Conservation (phyloP, 345 rosid genomes). For the Hevea brasiliensis region DNA sequence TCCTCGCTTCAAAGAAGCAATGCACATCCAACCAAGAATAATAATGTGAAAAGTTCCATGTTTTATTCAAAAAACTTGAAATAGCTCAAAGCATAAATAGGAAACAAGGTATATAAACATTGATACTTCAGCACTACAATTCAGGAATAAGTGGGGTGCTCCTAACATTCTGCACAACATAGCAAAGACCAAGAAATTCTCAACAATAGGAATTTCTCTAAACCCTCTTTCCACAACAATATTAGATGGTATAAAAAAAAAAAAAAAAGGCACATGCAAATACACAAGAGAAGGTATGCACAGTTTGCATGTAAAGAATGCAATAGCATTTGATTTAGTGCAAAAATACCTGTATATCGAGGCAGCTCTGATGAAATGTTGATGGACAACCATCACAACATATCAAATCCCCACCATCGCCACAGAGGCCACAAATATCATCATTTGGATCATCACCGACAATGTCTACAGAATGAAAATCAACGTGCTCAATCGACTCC, state of each 20-base stretch:
- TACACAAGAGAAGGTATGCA: too few species aligned
- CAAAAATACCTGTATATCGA: conserved; percentile 26
- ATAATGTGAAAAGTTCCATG: not conserved
- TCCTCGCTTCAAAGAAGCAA: not conserved
- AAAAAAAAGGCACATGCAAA: too few species aligned
- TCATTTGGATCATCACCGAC: conserved; percentile 39
- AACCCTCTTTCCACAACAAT: not conserved
- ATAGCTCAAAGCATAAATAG: conserved; percentile 1
- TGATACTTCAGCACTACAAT: too few species aligned
- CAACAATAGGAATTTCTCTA: not conserved
- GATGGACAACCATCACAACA: conserved; percentile 41
- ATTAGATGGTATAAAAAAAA: not conserved
- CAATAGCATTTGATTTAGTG: not conserved
- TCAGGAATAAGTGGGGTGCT: not conserved
- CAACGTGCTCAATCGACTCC: conserved; percentile 24
- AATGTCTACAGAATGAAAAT: conserved; percentile 24
- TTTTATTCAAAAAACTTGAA: conserved; percentile 8
- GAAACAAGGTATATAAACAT: not conserved
- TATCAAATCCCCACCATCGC: conserved; percentile 40
- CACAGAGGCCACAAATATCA: conserved; percentile 35
- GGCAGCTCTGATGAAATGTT: conserved; percentile 36
- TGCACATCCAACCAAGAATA: not conserved
- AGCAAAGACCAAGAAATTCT: not conserved
- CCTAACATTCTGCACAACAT: not conserved
- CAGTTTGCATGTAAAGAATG: too few species aligned